Evolutionary conservation across 768 basidiomycete species (phyloP), one percentile per base, ranked within the genome.

Genomic region (Lanmaoa rubissima): DNA sequence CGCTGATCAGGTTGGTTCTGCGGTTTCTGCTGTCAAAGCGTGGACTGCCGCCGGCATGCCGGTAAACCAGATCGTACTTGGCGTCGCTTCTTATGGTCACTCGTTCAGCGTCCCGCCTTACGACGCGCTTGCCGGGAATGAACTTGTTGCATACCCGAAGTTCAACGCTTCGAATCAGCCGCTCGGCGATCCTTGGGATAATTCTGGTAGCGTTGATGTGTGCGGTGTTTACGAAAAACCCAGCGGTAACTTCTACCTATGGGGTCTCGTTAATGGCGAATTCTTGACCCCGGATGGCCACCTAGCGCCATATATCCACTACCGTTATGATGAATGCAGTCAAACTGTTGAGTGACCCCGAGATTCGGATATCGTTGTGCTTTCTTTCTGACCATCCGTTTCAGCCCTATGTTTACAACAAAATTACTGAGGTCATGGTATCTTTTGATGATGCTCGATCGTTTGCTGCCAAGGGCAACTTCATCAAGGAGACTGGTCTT

Each of bases 11-110:
- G 69, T 73, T 24, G 91, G 92, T 7, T 94, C 92, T 53, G 94
- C 88, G 2, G 79, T 80, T 31, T 84, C 84, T 4, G 85, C 88
- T 14, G 79, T 97, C 48, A 68, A 76, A 11, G 78, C 81, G 1
- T 97, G 94, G 94, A 81, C 75, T 2, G 64, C 69, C 3, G 92
- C 93, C 43, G 90, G 90, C 6, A 86, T 96, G 68, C 90, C 92
- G 1, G 68, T 74, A 16, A 4, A 60, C 56, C 70, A 87, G 74
- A 88, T 95, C 55, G 83, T 92, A 16, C 82, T 97, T 5, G 94
- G 92, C 50, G 84, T 94, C 3, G 82, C 92, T 11, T 74, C 86
- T 5, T 95, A 92, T 72, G 92, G 92, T 0, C 90, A 91, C 71
- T 85, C 90, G 8, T 94, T 78, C 75, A 59, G 55, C 14, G 77